Evolutionary conservation across 345 rosid species (phyloP), one percentile per base, ranked within the genome.

Genomic region (Linum trigynum): DNA sequence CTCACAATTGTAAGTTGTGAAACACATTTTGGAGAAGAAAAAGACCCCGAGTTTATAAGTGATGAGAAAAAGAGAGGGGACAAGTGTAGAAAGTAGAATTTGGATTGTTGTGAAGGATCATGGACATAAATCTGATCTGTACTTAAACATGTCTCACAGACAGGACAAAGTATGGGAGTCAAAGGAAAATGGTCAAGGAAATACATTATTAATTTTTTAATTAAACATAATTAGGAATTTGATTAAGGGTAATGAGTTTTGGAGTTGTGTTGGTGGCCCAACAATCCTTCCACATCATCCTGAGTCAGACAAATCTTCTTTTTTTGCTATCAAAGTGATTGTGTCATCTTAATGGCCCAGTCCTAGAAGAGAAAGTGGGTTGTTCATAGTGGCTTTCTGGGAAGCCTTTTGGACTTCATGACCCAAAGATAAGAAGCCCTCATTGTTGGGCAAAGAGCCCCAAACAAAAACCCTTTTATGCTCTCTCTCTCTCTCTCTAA

Each of bases 261-360:
- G 53, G 70, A 55, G 73, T 3, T 74, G 68, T 72, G 78, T 76
- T 74, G 78, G 45, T 38, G 2, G 71, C 37, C 17, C 32, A 23
- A 39, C n/a, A n/a, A 61, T 61, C 73, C 71, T 66, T 67, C 84
- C 88, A 76, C 76, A 57, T 81, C 84, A 77, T 62, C 69, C 39
- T 77, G 88, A 81, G 85, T 82, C 74, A 16, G 82, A 82, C 82
- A 77, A 77, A 82, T 70, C 75, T 57, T 78, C 77, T 80, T 80
- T n/a, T 37, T 61, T 63, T 77, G 36, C 50, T 64, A 5, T 48
- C 39, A 58, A 66, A 42, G 63, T 64, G 78, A 64, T 69, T 74
- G 78, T 65, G 78, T 72, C 82, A 72, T 63, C 79, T 8, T 23
- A 9, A 1, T 14, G 74, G 11, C 65, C 77, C 77, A 57, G 53